phyloP scores from a whole-genome alignment of 371 early-diverging fungal genomes.

The Choanephora cucurbitarum region DNA sequence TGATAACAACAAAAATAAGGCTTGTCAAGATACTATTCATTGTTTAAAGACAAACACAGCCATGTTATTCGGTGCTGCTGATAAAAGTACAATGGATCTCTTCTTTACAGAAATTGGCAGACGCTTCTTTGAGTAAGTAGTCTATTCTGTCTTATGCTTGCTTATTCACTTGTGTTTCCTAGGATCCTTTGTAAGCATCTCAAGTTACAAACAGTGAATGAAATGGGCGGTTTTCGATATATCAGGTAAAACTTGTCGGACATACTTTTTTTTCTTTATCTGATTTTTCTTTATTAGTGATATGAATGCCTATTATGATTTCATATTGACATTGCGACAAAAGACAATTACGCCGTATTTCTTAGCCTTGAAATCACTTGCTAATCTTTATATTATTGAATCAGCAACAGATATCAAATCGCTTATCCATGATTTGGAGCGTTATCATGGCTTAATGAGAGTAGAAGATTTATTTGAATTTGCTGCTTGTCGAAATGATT shows the following conservation, averaged over 20 bases:
- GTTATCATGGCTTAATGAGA: constrained; percentile 84
- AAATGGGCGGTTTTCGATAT: constrained; percentile 80
- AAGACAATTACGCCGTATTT: constrained; percentile 78
- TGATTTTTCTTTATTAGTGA: constrained; percentile 56
- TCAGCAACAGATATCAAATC: constrained; percentile 79
- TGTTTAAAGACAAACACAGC: constrained; percentile 78
- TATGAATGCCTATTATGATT: constrained; percentile 80
- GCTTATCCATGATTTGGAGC: constrained; percentile 81
- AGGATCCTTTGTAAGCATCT: constrained; percentile 79
- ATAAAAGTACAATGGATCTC: constrained; percentile 86
- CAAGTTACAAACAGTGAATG: constrained; percentile 74
- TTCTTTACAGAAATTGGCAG: constrained; percentile 87
- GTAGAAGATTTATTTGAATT: constrained; percentile 93
- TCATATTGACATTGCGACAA: constrained; percentile 62
- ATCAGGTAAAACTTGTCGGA: constrained; percentile 52
- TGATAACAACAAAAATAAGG: constrained; percentile 29
- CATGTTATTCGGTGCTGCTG: constrained; percentile 74
- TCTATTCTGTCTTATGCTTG: too few species aligned
- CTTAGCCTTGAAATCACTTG: constrained; percentile 87
- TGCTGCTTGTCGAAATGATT: constrained; percentile 86
- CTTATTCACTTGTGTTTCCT: background rate
- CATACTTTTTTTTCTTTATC: background rate
- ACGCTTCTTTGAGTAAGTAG: constrained; percentile 79
- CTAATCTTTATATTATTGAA: constrained; percentile 89
- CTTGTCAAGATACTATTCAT: constrained; percentile 70